phyloP scores from a whole-genome alignment of 2,329 filamentous ascomycete genomes.

The Pseudopyricularia javanii region DNA sequence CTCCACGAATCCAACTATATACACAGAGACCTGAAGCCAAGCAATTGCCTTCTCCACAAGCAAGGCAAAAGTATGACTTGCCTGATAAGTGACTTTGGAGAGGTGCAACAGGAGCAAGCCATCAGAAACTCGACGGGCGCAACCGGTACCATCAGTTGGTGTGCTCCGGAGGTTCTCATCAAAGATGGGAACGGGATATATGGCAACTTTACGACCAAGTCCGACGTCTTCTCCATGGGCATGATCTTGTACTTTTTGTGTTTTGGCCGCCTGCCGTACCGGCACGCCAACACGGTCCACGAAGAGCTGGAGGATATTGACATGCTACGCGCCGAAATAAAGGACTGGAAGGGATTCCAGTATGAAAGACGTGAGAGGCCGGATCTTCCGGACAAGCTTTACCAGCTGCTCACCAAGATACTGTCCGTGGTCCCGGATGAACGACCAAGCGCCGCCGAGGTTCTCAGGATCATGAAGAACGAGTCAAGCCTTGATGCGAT shows the following conservation, averaged over 20 bases:
- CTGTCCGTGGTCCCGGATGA: constrained; percentile 65
- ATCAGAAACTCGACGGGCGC: constrained; percentile 82
- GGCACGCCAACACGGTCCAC: constrained; percentile 68
- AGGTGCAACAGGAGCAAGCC: constrained; percentile 77
- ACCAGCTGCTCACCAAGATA: constrained; percentile 69
- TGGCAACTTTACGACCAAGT: constrained; percentile 93
- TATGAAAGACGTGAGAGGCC: constrained; percentile 62
- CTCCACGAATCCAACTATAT: constrained; percentile 88
- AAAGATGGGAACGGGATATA: constrained; percentile 57
- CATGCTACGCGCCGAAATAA: constrained; percentile 72
- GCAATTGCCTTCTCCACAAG: constrained; percentile 81
- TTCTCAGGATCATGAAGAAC: constrained; percentile 64
- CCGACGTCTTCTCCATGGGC: constrained; percentile 93
- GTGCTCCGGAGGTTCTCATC: constrained; percentile 82
- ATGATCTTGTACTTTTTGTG: constrained; percentile 99
- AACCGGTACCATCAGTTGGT: constrained; percentile 95
- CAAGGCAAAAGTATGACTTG: constrained; percentile 62
- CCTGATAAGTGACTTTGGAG: constrained; percentile 93
- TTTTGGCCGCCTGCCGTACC: constrained; percentile 80
- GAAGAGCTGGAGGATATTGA: constrained; percentile 92
- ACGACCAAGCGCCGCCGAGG: constrained; percentile 75
- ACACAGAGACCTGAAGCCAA: constrained; percentile 90
- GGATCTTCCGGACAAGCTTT: constrained; percentile 77
- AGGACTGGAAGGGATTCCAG: constrained; percentile 75
- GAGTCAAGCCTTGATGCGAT: constrained; percentile 40